These are phyloP conservation scores for Solanum etuberosum DNA, from an alignment of 257 asterid genomes.

Conservation along the genomic window DNA sequence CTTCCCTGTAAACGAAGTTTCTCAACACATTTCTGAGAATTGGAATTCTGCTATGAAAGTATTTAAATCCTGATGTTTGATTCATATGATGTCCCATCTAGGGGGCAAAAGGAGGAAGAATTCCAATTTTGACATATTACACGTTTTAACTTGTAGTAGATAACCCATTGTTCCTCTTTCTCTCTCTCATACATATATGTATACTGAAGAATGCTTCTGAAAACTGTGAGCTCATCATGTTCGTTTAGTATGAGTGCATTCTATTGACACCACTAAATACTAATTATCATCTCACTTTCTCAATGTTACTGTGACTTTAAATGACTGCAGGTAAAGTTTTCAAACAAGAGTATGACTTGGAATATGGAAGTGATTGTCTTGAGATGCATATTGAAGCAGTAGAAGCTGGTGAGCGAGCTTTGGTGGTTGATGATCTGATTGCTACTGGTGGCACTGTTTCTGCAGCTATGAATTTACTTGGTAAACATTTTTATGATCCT, in stretches of 20 bases:
- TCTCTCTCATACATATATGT: background rate
- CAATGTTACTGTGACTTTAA: background rate
- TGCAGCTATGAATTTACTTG: slow-evolving; percentile 74
- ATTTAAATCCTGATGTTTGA: background rate
- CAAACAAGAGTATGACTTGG: slow-evolving; percentile 72
- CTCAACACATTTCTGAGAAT: background rate
- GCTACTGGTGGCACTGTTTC: slow-evolving; percentile 88
- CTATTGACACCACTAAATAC: background rate
- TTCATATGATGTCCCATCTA: background rate
- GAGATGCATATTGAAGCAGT: slow-evolving; percentile 85
- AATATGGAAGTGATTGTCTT: slow-evolving; percentile 83
- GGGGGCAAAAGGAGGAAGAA: background rate
- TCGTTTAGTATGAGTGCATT: background rate
- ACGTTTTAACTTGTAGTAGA: background rate
- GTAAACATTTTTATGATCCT: slow-evolving; percentile 17
- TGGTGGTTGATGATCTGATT: slow-evolving; percentile 75
- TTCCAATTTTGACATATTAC: background rate
- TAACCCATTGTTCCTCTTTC: background rate
- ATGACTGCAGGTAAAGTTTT: slow-evolving; percentile 48
- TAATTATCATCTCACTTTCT: background rate
- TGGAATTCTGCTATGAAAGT: background rate
- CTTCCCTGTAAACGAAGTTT: background rate
- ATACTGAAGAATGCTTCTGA: background rate
- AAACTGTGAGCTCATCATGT: background rate
- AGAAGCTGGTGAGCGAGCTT: slow-evolving; percentile 53